phyloP scores from a whole-genome alignment of 495 filamentous ascomycete genomes.

The Penicillium odoratum region DNA sequence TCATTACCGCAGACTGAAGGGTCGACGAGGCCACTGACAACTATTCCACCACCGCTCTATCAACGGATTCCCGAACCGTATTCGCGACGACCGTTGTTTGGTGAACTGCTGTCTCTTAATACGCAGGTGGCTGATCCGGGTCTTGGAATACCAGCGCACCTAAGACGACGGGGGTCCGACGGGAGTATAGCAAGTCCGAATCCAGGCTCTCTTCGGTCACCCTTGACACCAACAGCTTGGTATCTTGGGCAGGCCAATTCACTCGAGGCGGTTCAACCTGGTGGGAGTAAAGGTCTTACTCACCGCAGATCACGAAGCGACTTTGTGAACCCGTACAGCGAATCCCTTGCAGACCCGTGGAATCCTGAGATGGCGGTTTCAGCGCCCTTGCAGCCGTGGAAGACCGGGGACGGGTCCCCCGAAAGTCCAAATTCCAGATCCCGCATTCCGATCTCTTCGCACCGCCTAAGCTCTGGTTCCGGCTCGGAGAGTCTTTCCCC shows the following conservation, averaged over 20 bases:
- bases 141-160: conserved; percentile 40
- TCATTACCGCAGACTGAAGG: background rate
- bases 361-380: conserved; percentile 41
- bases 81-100: conserved; percentile 49
- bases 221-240: conserved; percentile 58
- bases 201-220: conserved; percentile 45
- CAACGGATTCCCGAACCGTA: conserved; percentile 23
- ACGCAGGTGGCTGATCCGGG: conserved; percentile 37
- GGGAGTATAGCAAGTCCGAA: conserved; percentile 54
- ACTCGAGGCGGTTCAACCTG: conserved; percentile 46
- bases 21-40: background rate
- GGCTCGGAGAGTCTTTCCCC: conserved; percentile 46
- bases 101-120: conserved; percentile 47
- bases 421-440: conserved; percentile 53
- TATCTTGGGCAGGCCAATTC: conserved; percentile 51
- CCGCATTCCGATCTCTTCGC: conserved; percentile 57
- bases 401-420: conserved; percentile 28
- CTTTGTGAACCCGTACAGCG: conserved; percentile 23
- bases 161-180: conserved; percentile 53
- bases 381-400: conserved; percentile 34
- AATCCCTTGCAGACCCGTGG: conserved; percentile 32
- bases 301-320: conserved; percentile 55
- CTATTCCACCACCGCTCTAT: conserved; percentile 23
- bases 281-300: conserved; percentile 23
- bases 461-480: conserved; percentile 48